Percentiles rank a stretch among this genome's conserved stretches.
These are phyloP conservation scores for Ophiostoma perfectum DNA, from an alignment of 2,329 filamentous ascomycete species.

Conservation along the genomic window DNA sequence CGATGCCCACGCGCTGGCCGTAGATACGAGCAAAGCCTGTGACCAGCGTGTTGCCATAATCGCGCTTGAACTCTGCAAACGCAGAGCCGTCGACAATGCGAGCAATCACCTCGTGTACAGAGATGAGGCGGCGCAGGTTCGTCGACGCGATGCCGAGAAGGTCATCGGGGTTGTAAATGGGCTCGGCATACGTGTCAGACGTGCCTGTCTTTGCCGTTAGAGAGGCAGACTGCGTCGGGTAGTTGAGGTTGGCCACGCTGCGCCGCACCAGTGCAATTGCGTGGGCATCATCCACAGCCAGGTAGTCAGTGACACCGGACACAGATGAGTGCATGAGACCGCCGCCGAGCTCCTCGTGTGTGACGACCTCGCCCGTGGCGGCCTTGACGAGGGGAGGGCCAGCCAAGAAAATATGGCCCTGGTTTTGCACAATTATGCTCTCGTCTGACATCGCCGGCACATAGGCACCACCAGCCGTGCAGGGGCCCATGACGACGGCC, in stretches of 20 bases:
- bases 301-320: slow-evolving; percentile 90
- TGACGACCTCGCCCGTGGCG: slow-evolving; percentile 87
- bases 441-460: slow-evolving; percentile 97
- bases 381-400: slow-evolving; percentile 93
- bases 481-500: slow-evolving; percentile 93
- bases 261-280: slow-evolving; percentile 79
- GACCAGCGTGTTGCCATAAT: slow-evolving; percentile 83
- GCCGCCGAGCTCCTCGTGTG: slow-evolving; percentile 83
- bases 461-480: slow-evolving; percentile 92
- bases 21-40: slow-evolving; percentile 89
- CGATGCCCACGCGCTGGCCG: slow-evolving; percentile 82
- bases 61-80: slow-evolving; percentile 90
- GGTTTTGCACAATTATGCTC: slow-evolving; percentile 89
- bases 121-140: slow-evolving; percentile 79
- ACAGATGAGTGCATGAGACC: slow-evolving; percentile 84
- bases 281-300: slow-evolving; percentile 90
- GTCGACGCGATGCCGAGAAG: slow-evolving; percentile 84
- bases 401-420: slow-evolving; percentile 96
- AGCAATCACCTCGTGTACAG: slow-evolving; percentile 85
- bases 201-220: neutral
- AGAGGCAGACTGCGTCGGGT: slow-evolving; percentile 36
- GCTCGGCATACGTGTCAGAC: slow-evolving; percentile 63
- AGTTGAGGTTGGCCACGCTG: slow-evolving; percentile 85
- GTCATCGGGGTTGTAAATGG: slow-evolving; percentile 72
- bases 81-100: slow-evolving; percentile 85